phyloP scores from a whole-genome alignment of 192 early-diverging fungal genomes.

The Gamsiella multidivaricata region DNA sequence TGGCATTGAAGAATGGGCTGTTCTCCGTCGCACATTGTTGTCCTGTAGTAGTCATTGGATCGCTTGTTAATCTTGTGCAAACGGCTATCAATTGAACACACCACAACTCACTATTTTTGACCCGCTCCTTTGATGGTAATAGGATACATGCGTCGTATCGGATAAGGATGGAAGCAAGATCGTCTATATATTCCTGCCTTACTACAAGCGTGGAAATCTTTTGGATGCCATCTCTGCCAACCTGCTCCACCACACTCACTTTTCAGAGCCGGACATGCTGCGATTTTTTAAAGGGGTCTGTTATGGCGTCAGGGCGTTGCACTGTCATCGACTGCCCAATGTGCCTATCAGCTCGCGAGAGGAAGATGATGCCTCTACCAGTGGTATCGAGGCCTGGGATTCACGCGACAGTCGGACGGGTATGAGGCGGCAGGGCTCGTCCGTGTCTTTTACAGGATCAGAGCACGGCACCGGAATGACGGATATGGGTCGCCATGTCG shows the following conservation, averaged over 20 bases:
- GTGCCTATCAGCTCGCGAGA: constrained; percentile 50
- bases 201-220: constrained; percentile 70
- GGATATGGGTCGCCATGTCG: constrained; percentile 12
- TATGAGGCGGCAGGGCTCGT: constrained; percentile 32
- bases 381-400: constrained; percentile 44
- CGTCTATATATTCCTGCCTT: constrained; percentile 79
- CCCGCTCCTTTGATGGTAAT: too few species aligned
- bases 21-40: too few species aligned
- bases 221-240: constrained; percentile 66
- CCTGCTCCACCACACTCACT: constrained; percentile 57
- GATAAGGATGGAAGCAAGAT: constrained; percentile 61
- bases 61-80: neutral
- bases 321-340: constrained; percentile 62
- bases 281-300: constrained; percentile 69
- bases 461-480: constrained; percentile 38
- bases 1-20: neutral
- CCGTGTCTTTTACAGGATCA: constrained; percentile 25
- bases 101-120: too few species aligned
- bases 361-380: constrained; percentile 26
- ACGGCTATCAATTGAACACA: neutral
- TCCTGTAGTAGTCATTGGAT: constrained; percentile 3
- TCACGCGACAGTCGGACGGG: constrained; percentile 30
- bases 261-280: constrained; percentile 69
- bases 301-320: constrained; percentile 65
- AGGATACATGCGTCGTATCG: constrained; percentile 65